Percentiles rank a stretch among this genome's conserved stretches.
phyloP scores from a whole-genome alignment of 192 early-diverging fungal genomes.

The Fimicolochytrium jonesii region DNA sequence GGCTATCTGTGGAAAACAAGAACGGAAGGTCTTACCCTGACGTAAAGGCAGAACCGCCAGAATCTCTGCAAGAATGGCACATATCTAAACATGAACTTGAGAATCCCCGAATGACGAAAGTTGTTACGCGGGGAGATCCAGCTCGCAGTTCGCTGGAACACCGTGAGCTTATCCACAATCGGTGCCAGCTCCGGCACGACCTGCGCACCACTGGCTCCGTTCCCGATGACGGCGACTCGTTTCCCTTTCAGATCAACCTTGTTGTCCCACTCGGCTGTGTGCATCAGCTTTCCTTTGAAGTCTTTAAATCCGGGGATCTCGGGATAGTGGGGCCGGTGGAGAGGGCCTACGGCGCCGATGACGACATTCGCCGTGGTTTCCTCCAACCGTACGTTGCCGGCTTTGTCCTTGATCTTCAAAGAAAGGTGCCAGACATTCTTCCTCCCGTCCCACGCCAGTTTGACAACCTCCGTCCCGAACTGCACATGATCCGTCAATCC shows the following conservation, averaged over 20 bases:
- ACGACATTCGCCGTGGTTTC: conserved; percentile 31
- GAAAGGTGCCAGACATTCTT: conserved; percentile 5
- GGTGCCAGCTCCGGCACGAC: conserved; percentile 35
- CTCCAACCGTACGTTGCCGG: not conserved
- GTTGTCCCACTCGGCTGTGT: conserved; percentile 52
- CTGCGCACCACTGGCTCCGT: conserved; percentile 37
- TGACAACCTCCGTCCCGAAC: conserved; percentile 41
- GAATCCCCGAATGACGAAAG: conserved; percentile 12
- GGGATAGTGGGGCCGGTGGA: conserved; percentile 46
- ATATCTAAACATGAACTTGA: conserved; percentile 29
- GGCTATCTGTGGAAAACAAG: no score
- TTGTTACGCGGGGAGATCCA: conserved; percentile 36
- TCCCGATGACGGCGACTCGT: conserved; percentile 45
- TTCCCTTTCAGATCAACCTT: conserved; percentile 42
- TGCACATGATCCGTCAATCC: conserved; percentile 36
- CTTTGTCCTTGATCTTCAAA: conserved; percentile 19
- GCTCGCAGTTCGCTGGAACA: conserved; percentile 40
- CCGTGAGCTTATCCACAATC: conserved; percentile 30
- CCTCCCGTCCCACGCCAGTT: conserved; percentile 18
- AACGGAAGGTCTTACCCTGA: not conserved
- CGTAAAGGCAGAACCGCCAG: conserved; percentile 26
- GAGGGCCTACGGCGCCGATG: conserved; percentile 45
- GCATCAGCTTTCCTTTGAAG: conserved; percentile 50
- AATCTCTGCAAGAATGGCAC: conserved; percentile 30
- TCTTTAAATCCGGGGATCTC: conserved; percentile 33